Percentiles rank a stretch among this genome's conserved stretches.
Evolutionary conservation across 2,329 filamentous ascomycete species (phyloP).

Genomic region (Alternaria alternata): DNA sequence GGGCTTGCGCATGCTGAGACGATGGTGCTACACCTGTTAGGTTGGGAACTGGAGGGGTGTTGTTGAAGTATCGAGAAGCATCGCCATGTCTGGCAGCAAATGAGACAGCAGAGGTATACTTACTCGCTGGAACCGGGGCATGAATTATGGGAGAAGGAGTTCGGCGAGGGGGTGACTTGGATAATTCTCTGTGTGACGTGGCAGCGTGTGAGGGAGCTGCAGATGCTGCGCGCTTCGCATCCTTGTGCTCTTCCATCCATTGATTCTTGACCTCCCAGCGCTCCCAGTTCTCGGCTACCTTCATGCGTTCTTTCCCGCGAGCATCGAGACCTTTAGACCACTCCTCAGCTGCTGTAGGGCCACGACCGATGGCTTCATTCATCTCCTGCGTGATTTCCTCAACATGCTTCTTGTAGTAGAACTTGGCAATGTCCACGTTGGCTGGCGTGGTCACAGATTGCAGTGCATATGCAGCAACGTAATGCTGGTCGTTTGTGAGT

Average conservation of each 20-base stretch:
- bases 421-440: slow-evolving; percentile 66
- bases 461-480: slow-evolving; percentile 65
- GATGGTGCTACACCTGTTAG: slow-evolving; percentile 44
- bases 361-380: slow-evolving; percentile 69
- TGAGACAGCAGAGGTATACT: slow-evolving; percentile 35
- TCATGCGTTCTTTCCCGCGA: slow-evolving; percentile 67
- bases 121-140: slow-evolving; percentile 46
- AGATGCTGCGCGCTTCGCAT: slow-evolving; percentile 23
- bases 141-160: slow-evolving; percentile 42
- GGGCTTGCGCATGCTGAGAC: slow-evolving; percentile 38
- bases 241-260: slow-evolving; percentile 30
- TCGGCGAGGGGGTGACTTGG: slow-evolving; percentile 38
- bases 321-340: slow-evolving; percentile 79
- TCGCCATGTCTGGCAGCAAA: slow-evolving; percentile 22
- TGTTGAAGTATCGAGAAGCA: slow-evolving; percentile 27
- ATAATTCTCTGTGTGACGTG: slow-evolving; percentile 26
- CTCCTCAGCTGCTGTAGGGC: slow-evolving; percentile 74
- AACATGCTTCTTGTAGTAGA: slow-evolving; percentile 70
- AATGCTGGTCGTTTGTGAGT: slow-evolving; percentile 67
- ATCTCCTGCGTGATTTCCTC: slow-evolving; percentile 70
- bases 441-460: slow-evolving; percentile 60
- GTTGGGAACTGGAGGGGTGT: slow-evolving; percentile 32
- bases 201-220: slow-evolving; percentile 27
- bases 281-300: slow-evolving; percentile 75
- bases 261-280: slow-evolving; percentile 68